Percentiles rank a stretch among this genome's conserved stretches.
phyloP scores from a whole-genome alignment of 202 grass and related monocot genomes.

The Eragrostis tef region DNA sequence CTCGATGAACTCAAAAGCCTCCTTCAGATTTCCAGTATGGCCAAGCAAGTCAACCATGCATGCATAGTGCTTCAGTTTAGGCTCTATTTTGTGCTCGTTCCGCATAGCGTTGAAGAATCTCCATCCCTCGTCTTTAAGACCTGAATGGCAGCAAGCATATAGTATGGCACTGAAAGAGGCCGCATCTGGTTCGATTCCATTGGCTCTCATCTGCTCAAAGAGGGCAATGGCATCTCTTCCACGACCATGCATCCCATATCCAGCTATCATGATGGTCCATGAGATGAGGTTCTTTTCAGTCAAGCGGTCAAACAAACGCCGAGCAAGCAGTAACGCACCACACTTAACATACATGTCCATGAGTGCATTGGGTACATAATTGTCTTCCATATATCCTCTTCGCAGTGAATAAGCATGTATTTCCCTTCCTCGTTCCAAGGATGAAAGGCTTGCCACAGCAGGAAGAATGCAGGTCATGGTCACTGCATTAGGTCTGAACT shows the following conservation, averaged over 20 bases:
- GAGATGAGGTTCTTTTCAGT: conserved; percentile 68
- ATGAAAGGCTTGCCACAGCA: conserved; percentile 73
- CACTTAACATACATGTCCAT: conserved; percentile 92
- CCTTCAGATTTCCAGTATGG: conserved; percentile 55
- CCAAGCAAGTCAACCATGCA: conserved; percentile 83
- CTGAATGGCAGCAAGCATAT: conserved; percentile 88
- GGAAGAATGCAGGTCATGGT: conserved; percentile 81
- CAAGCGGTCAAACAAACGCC: conserved; percentile 67
- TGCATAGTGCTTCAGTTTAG: conserved; percentile 72
- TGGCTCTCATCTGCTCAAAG: conserved; percentile 67
- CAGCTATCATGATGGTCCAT: conserved; percentile 94
- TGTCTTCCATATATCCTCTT: conserved; percentile 56
- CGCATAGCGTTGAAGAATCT: conserved; percentile 78
- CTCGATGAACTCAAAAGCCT: conserved; percentile 74
- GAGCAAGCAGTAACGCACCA: conserved; percentile 61
- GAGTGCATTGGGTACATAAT: conserved; percentile 59
- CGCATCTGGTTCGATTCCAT: conserved; percentile 62
- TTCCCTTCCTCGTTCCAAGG: conserved; percentile 76
- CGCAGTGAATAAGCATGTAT: conserved; percentile 70
- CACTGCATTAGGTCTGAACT: conserved; percentile 69
- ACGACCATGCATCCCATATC: conserved; percentile 82
- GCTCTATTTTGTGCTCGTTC: conserved; percentile 73
- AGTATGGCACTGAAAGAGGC: conserved; percentile 74
- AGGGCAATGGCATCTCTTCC: conserved; percentile 63
- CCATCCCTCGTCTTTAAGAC: conserved; percentile 72